Evolutionary conservation across 2,329 filamentous ascomycete species (phyloP).

Genomic region (Ilyonectria destructans): DNA sequence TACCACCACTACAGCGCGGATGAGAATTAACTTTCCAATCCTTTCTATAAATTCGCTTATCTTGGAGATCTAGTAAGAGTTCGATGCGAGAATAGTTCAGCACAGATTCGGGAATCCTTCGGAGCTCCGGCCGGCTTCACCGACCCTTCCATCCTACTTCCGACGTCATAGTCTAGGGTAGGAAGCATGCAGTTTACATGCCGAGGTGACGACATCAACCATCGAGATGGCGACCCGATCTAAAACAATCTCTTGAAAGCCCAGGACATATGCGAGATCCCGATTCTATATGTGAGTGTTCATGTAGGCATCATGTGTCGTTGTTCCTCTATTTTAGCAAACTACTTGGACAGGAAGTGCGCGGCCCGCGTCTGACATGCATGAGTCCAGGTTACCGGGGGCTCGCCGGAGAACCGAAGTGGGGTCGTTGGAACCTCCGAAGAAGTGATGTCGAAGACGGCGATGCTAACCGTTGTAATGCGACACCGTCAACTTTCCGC

Average conservation of each 20-base stretch:
- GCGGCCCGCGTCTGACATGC: constrained; percentile 37
- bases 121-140: constrained; percentile 14
- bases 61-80: constrained; percentile 9
- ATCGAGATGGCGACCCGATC: constrained; percentile 9
- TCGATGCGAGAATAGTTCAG: constrained; percentile 7
- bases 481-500: constrained; percentile 5
- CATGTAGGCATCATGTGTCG: not conserved
- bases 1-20: not conserved
- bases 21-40: not conserved
- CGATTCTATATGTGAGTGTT: not conserved
- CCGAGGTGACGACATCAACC: constrained; percentile 28
- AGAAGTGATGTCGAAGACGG: constrained; percentile 44
- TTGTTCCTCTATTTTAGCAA: not conserved
- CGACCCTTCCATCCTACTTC: constrained; percentile 26
- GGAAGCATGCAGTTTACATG: not conserved
- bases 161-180: constrained; percentile 17
- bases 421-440: constrained; percentile 34
- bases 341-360: not conserved
- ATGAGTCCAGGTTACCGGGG: constrained; percentile 35
- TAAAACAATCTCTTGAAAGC: not conserved
- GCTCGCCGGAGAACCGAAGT: constrained; percentile 14
- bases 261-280: not conserved
- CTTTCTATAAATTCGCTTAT: constrained; percentile 18
- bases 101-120: constrained; percentile 13
- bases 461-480: constrained; percentile 31